phyloP scores from a whole-genome alignment of 345 rosid genomes.

The Murraya paniculata region DNA sequence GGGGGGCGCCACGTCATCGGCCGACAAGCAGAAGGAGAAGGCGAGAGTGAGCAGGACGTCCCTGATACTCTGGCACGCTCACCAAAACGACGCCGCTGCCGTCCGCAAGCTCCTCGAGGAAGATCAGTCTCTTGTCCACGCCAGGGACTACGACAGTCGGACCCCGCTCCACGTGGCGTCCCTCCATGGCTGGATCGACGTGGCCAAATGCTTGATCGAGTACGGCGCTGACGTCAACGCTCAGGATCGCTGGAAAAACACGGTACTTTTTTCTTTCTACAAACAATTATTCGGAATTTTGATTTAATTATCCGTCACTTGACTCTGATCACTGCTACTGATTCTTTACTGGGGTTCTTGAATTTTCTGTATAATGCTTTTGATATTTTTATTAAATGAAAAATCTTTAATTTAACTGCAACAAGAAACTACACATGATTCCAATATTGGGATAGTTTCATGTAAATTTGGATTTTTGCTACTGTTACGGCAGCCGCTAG shows the following conservation, averaged over 20 bases:
- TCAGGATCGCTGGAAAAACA: slow-evolving; percentile 98
- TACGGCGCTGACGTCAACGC: slow-evolving; percentile 98
- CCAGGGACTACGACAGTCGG: slow-evolving; percentile 88
- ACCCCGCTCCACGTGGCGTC: slow-evolving; percentile 98
- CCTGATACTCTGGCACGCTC: slow-evolving; percentile 94
- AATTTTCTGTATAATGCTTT: neutral
- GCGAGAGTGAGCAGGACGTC: slow-evolving; percentile 97
- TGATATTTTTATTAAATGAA: neutral
- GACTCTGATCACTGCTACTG: neutral
- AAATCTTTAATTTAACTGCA: neutral
- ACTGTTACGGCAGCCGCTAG: slow-evolving; percentile 66
- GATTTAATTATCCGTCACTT: neutral
- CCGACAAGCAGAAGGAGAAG: slow-evolving; percentile 88
- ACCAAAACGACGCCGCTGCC: slow-evolving; percentile 84
- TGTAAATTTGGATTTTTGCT: slow-evolving; percentile 7
- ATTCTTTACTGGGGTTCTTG: neutral
- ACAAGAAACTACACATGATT: neutral
- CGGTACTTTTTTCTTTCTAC: slow-evolving; percentile 39
- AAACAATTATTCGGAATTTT: neutral
- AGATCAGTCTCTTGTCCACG: slow-evolving; percentile 77
- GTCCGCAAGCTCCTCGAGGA: slow-evolving; percentile 93
- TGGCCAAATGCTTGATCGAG: slow-evolving; percentile 81
- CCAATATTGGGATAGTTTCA: neutral
- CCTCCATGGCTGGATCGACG: slow-evolving; percentile 92
- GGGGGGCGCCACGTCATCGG: slow-evolving; percentile 27